A percentile compares a stretch with the other conserved stretches of the same genome.
phyloP scores from a whole-genome alignment of 441 rosid genomes.

The Populus hybrid region DNA sequence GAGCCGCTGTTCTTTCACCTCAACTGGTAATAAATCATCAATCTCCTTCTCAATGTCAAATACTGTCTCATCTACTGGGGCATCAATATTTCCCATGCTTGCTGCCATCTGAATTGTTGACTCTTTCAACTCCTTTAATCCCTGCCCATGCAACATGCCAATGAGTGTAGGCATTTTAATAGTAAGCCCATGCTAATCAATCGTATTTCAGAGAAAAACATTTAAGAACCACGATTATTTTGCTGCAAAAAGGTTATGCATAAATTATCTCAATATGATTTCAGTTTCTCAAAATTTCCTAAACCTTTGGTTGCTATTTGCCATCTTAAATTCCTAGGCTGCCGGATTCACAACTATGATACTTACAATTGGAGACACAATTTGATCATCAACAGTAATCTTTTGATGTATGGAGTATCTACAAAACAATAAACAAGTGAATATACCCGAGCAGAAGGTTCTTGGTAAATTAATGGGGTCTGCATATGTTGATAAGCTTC shows the following conservation, averaged over 20 bases:
- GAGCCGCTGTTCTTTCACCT: slow-evolving; percentile 72
- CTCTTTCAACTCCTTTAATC: slow-evolving; percentile 62
- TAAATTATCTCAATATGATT: not conserved
- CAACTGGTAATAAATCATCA: slow-evolving; percentile 68
- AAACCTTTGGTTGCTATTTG: not conserved
- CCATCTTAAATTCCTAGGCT: not conserved
- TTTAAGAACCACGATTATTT: not conserved
- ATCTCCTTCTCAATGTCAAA: slow-evolving; percentile 72
- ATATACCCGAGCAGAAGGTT: slow-evolving; percentile 48
- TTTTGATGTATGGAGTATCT: slow-evolving; percentile 1
- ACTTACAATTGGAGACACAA: not conserved
- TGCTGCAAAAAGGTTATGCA: not conserved
- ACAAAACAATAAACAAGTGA: not conserved
- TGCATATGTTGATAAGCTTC: slow-evolving; percentile 66
- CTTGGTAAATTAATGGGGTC: slow-evolving; percentile 56
- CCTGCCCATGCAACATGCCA: slow-evolving; percentile 29
- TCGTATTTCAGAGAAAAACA: not conserved
- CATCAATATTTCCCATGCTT: slow-evolving; percentile 47
- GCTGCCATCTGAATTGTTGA: slow-evolving; percentile 59
- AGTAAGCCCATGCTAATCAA: not conserved
- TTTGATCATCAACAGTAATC: not conserved
- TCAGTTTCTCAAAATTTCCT: not conserved
- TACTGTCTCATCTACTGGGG: slow-evolving; percentile 50
- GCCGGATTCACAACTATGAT: not conserved
- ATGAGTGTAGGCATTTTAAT: not conserved